These are phyloP conservation scores for Parmales sp. DNA, from an alignment of 108 stramenopile genomes.

Conservation along the genomic window DNA sequence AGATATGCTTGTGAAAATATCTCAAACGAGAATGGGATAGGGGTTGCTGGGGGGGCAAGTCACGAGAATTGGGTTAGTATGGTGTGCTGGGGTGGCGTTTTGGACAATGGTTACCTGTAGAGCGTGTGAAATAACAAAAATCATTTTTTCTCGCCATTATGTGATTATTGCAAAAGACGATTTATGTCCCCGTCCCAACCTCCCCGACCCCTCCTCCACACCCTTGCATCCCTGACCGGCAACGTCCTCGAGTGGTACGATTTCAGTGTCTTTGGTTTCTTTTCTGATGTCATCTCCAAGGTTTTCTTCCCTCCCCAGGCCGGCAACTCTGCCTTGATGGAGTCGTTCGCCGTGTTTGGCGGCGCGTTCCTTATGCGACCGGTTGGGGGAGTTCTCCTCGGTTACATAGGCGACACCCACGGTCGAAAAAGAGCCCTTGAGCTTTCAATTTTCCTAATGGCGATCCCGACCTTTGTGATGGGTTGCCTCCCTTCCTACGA, in stretches of 20 bases:
- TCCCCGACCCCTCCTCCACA: conserved; percentile 7
- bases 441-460: conserved; percentile 46
- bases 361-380: conserved; percentile 71
- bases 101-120: too few relatives aligned
- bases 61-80: too few relatives aligned
- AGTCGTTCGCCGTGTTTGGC: conserved; percentile 72
- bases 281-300: conserved; percentile 60
- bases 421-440: conserved; percentile 58
- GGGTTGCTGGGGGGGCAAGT: too few relatives aligned
- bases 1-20: too few relatives aligned
- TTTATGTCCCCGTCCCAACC: too few relatives aligned
- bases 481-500: conserved; percentile 68
- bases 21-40: too few relatives aligned
- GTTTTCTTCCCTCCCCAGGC: conserved; percentile 64
- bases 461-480: conserved; percentile 68
- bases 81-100: too few relatives aligned
- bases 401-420: conserved; percentile 50
- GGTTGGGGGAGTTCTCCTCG: conserved; percentile 32
- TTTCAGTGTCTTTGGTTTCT: conserved; percentile 70
- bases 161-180: too few relatives aligned
- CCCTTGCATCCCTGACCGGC: conserved; percentile 33
- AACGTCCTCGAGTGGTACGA: conserved; percentile 71
- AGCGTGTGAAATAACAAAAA: too few relatives aligned
- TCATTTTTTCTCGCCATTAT: too few relatives aligned
- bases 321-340: conserved; percentile 22